phyloP scores from a whole-genome alignment of 139 green algal genomes.

The Marvania coccoides region DNA sequence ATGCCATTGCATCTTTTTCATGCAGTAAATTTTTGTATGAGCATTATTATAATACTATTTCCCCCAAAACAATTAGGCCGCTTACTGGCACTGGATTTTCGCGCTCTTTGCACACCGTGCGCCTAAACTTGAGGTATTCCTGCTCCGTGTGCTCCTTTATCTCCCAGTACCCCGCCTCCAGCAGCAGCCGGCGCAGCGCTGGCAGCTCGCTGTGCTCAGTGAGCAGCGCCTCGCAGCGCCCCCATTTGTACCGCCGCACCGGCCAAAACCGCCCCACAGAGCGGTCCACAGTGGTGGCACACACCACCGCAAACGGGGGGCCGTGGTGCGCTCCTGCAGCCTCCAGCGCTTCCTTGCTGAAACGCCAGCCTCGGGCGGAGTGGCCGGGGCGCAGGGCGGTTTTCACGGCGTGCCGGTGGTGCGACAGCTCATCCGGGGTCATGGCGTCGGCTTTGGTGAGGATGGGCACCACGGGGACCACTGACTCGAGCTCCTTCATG shows the following conservation, averaged over 20 bases:
- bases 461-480: constrained; percentile 37
- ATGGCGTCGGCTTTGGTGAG: constrained; percentile 46
- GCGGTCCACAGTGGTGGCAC: constrained; percentile 28
- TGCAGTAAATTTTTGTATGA: no score
- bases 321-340: constrained; percentile 26
- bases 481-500: constrained; percentile 23
- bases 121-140: neutral
- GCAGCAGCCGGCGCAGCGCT: constrained; percentile 34
- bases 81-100: neutral
- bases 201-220: constrained; percentile 30
- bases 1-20: no score
- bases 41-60: no score
- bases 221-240: constrained; percentile 35
- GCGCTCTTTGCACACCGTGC: neutral
- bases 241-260: constrained; percentile 44
- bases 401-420: constrained; percentile 12
- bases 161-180: constrained; percentile 31
- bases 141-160: constrained; percentile 17
- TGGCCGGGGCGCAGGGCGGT: neutral
- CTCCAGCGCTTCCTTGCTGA: constrained; percentile 23
- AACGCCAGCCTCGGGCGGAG: constrained; percentile 7
- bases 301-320: constrained; percentile 40
- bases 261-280: constrained; percentile 43
- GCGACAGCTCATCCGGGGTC: constrained; percentile 34
- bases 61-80: no score